Evolutionary conservation across 176 grass and related monocot genomes (phyloP).

Genomic region (Oryza australiensis): DNA sequence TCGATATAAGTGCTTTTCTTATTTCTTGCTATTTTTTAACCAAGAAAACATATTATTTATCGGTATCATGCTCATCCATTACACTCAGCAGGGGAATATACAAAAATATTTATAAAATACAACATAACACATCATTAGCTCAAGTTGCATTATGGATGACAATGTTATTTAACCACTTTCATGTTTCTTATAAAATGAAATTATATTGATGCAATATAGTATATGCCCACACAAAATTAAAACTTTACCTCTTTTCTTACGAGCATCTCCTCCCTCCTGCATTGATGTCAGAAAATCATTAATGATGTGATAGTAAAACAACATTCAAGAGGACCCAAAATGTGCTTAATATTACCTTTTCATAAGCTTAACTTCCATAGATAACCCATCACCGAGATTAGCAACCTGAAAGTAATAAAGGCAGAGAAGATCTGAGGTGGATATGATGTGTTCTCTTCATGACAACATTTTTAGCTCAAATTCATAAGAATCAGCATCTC

Average conservation of each 20-base stretch:
- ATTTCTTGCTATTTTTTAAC: slow-evolving; percentile 78
- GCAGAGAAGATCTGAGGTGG: slow-evolving; percentile 13
- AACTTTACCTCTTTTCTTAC: slow-evolving; percentile 78
- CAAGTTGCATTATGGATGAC: slow-evolving; percentile 14
- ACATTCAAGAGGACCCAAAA: slow-evolving; percentile 28
- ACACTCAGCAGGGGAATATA: slow-evolving; percentile 16
- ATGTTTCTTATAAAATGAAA: neutral
- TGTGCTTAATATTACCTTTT: slow-evolving; percentile 67
- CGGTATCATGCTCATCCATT: slow-evolving; percentile 11
- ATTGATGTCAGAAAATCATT: slow-evolving; percentile 31
- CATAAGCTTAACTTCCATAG: slow-evolving; percentile 91
- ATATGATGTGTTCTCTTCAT: slow-evolving; percentile 18
- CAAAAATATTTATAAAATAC: neutral
- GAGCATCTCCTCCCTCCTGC: slow-evolving; percentile 85
- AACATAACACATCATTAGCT: neutral
- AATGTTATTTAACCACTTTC: slow-evolving; percentile 1
- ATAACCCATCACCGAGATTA: slow-evolving; percentile 85
- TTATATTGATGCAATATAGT: neutral
- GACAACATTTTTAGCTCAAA: neutral
- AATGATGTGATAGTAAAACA: slow-evolving; percentile 30
- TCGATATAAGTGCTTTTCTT: slow-evolving; percentile 64
- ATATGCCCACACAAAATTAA: slow-evolving; percentile 15
- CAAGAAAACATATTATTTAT: slow-evolving; percentile 27
- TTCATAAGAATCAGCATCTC: neutral
- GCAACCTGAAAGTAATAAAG: slow-evolving; percentile 60